phyloP scores from a whole-genome alignment of 768 basidiomycete genomes.

The Gymnopilus junonius region DNA sequence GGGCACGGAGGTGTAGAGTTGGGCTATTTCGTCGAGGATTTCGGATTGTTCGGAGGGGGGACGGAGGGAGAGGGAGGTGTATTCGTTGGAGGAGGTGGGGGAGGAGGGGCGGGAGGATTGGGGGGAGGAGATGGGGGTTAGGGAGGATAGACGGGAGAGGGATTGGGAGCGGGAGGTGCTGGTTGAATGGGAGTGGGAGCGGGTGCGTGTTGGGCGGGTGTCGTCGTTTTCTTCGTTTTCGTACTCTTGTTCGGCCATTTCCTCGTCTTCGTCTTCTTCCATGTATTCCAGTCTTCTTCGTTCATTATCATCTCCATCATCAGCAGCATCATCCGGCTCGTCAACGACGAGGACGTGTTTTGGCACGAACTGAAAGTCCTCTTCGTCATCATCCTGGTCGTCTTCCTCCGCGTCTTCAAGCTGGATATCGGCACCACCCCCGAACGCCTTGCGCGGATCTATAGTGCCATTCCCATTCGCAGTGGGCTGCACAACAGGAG shows the following conservation, averaged over 20 bases:
- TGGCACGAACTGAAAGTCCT: not conserved
- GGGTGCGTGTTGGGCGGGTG: slow-evolving; percentile 4
- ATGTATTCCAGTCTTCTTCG: slow-evolving; percentile 12
- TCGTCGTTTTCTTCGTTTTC: slow-evolving; percentile 23
- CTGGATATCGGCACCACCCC: not conserved
- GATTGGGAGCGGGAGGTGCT: slow-evolving; percentile 1
- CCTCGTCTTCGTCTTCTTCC: slow-evolving; percentile 15
- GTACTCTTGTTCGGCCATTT: slow-evolving; percentile 29
- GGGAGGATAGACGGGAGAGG: slow-evolving; percentile 7
- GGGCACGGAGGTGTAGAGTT: slow-evolving; percentile 70
- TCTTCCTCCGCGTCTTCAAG: slow-evolving; percentile 16
- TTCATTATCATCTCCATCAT: slow-evolving; percentile 8
- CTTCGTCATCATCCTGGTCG: slow-evolving; percentile 5
- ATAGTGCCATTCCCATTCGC: not conserved
- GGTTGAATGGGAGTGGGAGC: not conserved
- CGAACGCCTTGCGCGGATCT: slow-evolving; percentile 1
- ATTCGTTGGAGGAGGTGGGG: slow-evolving; percentile 52
- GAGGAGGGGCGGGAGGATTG: slow-evolving; percentile 23
- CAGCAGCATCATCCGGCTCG: not conserved
- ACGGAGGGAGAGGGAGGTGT: slow-evolving; percentile 59
- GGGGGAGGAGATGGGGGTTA: slow-evolving; percentile 21
- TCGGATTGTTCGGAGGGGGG: slow-evolving; percentile 70
- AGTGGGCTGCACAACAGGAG: slow-evolving; percentile 3
- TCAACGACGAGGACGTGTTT: not conserved
- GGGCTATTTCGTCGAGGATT: slow-evolving; percentile 77